phyloP scores from a whole-genome alignment of 2,329 filamentous ascomycete genomes.

The Ophiocordyceps robertsii region DNA sequence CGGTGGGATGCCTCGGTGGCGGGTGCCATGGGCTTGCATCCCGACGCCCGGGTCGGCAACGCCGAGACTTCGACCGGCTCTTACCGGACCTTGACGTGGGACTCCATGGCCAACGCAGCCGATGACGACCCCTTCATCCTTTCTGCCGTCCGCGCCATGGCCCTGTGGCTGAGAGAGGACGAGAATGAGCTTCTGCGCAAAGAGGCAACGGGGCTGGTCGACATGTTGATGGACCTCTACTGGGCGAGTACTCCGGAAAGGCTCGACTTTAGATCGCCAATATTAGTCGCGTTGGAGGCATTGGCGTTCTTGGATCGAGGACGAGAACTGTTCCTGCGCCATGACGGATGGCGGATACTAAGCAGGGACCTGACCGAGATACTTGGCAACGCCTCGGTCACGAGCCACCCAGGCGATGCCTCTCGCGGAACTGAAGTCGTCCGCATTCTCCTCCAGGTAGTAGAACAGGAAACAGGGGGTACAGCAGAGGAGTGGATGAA shows the following conservation, averaged over 20 bases:
- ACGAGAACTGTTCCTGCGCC: constrained; percentile 29
- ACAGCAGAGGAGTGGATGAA: constrained; percentile 44
- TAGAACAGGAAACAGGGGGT: constrained; percentile 30
- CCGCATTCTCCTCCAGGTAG: constrained; percentile 37
- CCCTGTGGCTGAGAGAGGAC: constrained; percentile 58
- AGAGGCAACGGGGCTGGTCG: constrained; percentile 44
- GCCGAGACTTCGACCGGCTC: constrained; percentile 30
- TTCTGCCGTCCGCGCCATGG: constrained; percentile 41
- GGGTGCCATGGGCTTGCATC: constrained; percentile 47
- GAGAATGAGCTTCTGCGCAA: constrained; percentile 44
- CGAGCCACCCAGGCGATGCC: constrained; percentile 15
- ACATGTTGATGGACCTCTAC: constrained; percentile 53
- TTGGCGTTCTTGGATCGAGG: constrained; percentile 36
- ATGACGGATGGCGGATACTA: constrained; percentile 41
- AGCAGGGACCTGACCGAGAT: constrained; percentile 33
- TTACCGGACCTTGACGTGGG: constrained; percentile 41
- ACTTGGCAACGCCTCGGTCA: constrained; percentile 18
- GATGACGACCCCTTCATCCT: constrained; percentile 45
- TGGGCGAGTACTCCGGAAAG: constrained; percentile 16
- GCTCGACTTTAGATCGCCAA: constrained; percentile 41
- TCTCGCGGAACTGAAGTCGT: constrained; percentile 41
- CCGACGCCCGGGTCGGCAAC: constrained; percentile 33
- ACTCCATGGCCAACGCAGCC: constrained; percentile 33
- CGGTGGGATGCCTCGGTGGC: constrained; percentile 56
- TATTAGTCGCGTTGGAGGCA: constrained; percentile 47